Base-by-base conservation (phyloP, 2,329 filamentous ascomycete genomes). In the Aspergillus fructus region DNA sequence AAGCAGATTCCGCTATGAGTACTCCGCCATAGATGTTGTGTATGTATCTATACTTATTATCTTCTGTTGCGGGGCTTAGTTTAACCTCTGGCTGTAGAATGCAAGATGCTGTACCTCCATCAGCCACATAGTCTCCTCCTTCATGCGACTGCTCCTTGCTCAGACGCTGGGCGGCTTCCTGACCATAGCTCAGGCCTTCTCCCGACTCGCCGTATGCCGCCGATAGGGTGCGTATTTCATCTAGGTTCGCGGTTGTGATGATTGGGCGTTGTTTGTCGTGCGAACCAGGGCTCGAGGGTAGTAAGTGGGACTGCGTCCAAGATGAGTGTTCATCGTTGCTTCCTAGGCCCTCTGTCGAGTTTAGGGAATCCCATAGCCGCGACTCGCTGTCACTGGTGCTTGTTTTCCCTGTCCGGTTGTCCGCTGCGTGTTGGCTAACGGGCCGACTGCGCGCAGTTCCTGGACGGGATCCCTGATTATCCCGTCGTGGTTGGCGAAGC, bases 1-100 rank as follows among this genome's bases (percentile, higher is more conserved):
- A 93, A 64, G 94, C 91, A 23, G 84, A 85, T 69, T 97, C 93
- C 0, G 96, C 90, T 85, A 94, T 90, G 0, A 91, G 87, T 0
- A 97, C 75, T 0, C 90, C 91, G 0, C 88, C 86, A 66, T 96
- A 96, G 17, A 76, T 76, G 3, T 60, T 66, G 30, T 68, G 67
- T 4, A 96, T 89, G 66, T 96, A 30, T 30, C 8, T 30, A 30
- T 30, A 30, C 27, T 30, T 30, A 30, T 30, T 30, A 30, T 92
- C 88, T 59, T 91, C 87, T 0, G 87, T 88, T 7, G 94, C 92
- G 0, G 85, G 27, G 27, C 27, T 30, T 30, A 30, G 83, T 0
- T 86, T 76, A 0, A 86, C 90, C 50, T 87, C 82, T 0, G 83
- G 85, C 63, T 91, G 83, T 11, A 78, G 67, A 4, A 83, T 62